Conservation (phyloP, 495 filamentous ascomycete species). For the Pseudomonodictys pantanalensis region DNA sequence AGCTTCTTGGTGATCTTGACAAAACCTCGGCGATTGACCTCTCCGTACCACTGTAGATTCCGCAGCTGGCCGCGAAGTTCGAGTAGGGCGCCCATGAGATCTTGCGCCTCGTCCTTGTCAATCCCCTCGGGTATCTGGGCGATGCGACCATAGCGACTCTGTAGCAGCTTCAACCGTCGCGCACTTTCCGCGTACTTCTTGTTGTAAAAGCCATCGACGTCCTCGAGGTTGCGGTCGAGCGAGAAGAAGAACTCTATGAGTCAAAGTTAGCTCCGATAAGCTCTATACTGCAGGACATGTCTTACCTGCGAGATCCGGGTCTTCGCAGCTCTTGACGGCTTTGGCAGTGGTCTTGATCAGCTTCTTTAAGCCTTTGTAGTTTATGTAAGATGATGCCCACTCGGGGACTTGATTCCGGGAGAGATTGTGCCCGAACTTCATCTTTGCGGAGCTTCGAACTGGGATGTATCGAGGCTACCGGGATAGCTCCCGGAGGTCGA, state of each 20-base stretch:
- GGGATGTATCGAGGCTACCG: neutral
- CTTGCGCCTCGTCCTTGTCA: conserved; percentile 76
- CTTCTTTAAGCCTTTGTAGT: conserved; percentile 95
- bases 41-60: conserved; percentile 95
- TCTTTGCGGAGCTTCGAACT: conserved; percentile 4
- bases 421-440: conserved; percentile 56
- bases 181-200: conserved; percentile 82
- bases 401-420: conserved; percentile 94
- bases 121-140: conserved; percentile 50
- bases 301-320: conserved; percentile 69
- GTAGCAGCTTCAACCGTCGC: conserved; percentile 76
- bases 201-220: conserved; percentile 93
- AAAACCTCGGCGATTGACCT: conserved; percentile 92
- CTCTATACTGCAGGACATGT: conserved; percentile 2
- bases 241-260: conserved; percentile 82
- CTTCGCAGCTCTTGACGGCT: conserved; percentile 61
- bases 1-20: conserved; percentile 98
- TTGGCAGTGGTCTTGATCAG: conserved; percentile 75
- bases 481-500: neutral
- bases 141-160: conserved; percentile 74
- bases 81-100: conserved; percentile 81
- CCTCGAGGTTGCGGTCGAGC: conserved; percentile 93
- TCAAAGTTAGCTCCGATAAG: neutral
- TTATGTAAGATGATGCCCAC: conserved; percentile 89
- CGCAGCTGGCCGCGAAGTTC: conserved; percentile 82